Base-by-base conservation (phyloP, 306 rosid species). In the Cucurbita argyrosperma region DNA sequence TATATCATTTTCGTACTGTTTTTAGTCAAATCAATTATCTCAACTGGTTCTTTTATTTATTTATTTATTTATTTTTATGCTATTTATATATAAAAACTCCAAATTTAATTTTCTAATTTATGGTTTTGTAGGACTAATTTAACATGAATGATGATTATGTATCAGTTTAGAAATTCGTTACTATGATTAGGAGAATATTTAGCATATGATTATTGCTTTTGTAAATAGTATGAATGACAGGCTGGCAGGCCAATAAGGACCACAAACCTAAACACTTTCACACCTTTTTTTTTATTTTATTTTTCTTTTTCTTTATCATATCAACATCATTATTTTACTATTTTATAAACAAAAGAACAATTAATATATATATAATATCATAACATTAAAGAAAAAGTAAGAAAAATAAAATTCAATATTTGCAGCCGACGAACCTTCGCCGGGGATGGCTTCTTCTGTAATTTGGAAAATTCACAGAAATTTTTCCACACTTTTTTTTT, bases 1-100 rank as follows among this genome's bases (percentile, higher is more conserved):
- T 78, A 77, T 79, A 83, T 84, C 83, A 77, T 84, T 85, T 83
- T 85, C 79, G 55, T 70, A 75, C 83, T 61, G 72, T 66, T 43
- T 66, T 66, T 66, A 14, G 71, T 65, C 71, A 65, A 65, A 37
- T 65, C 71, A 45, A 65, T 43, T 64, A 42, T 18, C 53, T 65
- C n/a, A 14, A 8, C 16, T 10, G 35, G 35, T 30, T 1, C 2
- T 10, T 21, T 57, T 21, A 1, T 23, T 4, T 16, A 7, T 18
- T 19, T 10, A 1, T 63, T 65, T 18, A 7, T 18, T 19, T 10
- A 1, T 63, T 65, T 18, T 26, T 26, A 26, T 26, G 3, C 37
- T 63, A 38, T 63, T 38, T 64, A 64, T 64, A 64, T n/a, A 61
- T 7, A 2, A 64, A 40, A 64, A n/a, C n/a, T 6, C 50, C 7